phyloP scores from a whole-genome alignment of 805 yeast genomes.

The Brettanomyces anomalus region DNA sequence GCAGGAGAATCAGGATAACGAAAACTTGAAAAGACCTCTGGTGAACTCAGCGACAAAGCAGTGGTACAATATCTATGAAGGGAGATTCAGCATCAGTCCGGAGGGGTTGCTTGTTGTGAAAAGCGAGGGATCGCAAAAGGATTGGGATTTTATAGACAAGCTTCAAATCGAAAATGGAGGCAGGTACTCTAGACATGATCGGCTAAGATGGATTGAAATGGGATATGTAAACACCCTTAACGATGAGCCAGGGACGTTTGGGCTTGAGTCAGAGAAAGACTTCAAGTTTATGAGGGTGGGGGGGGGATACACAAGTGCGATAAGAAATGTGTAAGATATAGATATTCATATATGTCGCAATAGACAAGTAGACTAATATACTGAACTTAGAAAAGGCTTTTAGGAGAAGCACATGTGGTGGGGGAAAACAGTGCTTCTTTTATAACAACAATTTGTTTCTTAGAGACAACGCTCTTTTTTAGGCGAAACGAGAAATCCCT shows the following conservation, averaged over 20 bases:
- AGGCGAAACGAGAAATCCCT: too few relatives aligned
- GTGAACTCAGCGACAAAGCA: conserved; percentile 11
- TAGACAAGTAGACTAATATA: too few relatives aligned
- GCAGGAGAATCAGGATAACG: not conserved
- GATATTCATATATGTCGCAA: too few relatives aligned
- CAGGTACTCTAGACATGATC: conserved; percentile 49
- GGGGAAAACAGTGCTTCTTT: too few relatives aligned
- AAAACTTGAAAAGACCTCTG: not conserved
- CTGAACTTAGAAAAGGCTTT: too few relatives aligned
- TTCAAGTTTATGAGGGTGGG: conserved; percentile 45
- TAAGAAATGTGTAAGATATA: too few relatives aligned
- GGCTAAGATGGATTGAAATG: conserved; percentile 63
- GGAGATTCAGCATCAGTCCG: conserved; percentile 49
- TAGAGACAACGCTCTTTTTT: too few relatives aligned
- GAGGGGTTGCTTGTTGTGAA: conserved; percentile 45
- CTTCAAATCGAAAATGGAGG: conserved; percentile 54
- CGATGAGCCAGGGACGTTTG: conserved; percentile 27
- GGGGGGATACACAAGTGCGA: not conserved
- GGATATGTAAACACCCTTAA: conserved; percentile 31
- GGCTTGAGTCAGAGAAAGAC: conserved; percentile 64
- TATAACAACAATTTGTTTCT: too few relatives aligned
- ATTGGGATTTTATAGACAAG: conserved; percentile 55
- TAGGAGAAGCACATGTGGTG: too few relatives aligned
- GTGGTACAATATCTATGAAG: conserved; percentile 33
- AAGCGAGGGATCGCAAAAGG: conserved; percentile 48